Evolutionary conservation across 1,284 basidiomycete genomes (phyloP), one percentile per base, ranked within the genome.

Genomic region (Tilletiopsis washingtonensis): DNA sequence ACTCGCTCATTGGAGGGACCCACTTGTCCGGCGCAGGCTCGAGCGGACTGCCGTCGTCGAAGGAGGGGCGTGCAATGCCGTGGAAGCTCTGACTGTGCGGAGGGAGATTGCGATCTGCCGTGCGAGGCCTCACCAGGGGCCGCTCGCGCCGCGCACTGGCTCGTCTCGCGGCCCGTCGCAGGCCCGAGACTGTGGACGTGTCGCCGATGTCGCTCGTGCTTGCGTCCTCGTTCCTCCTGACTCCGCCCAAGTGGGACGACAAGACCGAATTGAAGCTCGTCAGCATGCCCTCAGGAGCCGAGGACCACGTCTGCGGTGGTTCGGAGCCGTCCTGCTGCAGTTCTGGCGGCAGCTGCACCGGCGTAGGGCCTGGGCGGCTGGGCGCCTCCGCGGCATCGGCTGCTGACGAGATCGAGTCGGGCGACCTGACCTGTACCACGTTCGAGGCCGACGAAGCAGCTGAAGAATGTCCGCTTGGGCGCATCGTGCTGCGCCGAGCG

Each of bases 121-220:
- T 38, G 19, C 54, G 56, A 6, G 52, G 51, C 27, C 41, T 3
- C 2, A 47, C 54, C 21, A 49, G 40, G 2, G 40, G 47, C 20
- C 45, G 51, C 19, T 49, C 49, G 26, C 55, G 49, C 37, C 55
- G 57, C 52, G 59, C 51, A 45, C 56, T 64, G 11, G 63, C 57
- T 23, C 63, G 51, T 15, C 61, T 47, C 3, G 63, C 63, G 11
- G 63, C 63, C 12, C 63, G 56, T 19, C 63, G 55, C 26, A 66
- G 42, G 6, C 61, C 61, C 1, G 61, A 61, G 5, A 66, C 61
- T 1, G 59, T 64, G 24, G 45, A 53, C 14, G 48, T 57, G 43
- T 61, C 59, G 24, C 47, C 24, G 11, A 51, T 15, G 7, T 49
- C 36, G 39, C 57, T 58, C 43, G 49, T 49, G 11, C 14, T 2